Base-by-base conservation (phyloP, 2,329 filamentous ascomycete species). In the Fusarium sp. region DNA sequence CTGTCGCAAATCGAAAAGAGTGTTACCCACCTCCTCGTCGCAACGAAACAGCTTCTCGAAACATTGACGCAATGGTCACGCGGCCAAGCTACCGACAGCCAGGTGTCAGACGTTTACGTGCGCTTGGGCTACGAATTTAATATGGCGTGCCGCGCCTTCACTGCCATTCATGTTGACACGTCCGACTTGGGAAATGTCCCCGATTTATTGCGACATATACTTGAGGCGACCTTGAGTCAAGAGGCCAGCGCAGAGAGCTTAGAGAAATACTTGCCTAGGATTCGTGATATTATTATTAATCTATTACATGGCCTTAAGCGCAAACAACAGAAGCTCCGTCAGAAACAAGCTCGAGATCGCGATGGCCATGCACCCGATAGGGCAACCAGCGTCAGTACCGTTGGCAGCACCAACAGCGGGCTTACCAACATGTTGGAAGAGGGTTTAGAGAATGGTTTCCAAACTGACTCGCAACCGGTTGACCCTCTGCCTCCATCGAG, bases 1-100 rank as follows among this genome's bases (percentile, higher is more conserved):
- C 87, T 99, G 71, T 97, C 95, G 52, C 95, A 97, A 79, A 99
- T 99, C 80, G 96, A 99, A 83, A 98, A 97, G 84, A 97, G 94
- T 78, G 96, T 99, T 68, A 97, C 95, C 13, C 96, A 99, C 78
- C 91, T 99, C 44, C 89, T 99, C 35, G 95, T 99, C 70, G 96
- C 96, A 35, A 99, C 96, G 33, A 99, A 99, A 79, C 94, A 98
- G 80, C 89, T 99, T 4, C 90, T 99, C 65, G 96, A 99, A 82
- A 99, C 95, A 7, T 85, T 99, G 65, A 99, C 96, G 46, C 92
- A 97, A 84, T 99, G 96, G 96, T 99, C 96, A 62, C 92, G 95
- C 58, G 91, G 92, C 65, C 90, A 92, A 74, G 94, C 96, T 55
- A 94, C 93, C 67, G 96, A 99, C 80, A 92, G 91, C 65, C 93